Evolutionary conservation across 2,329 filamentous ascomycete species (phyloP).

Genomic region (Aspergillus sp.): DNA sequence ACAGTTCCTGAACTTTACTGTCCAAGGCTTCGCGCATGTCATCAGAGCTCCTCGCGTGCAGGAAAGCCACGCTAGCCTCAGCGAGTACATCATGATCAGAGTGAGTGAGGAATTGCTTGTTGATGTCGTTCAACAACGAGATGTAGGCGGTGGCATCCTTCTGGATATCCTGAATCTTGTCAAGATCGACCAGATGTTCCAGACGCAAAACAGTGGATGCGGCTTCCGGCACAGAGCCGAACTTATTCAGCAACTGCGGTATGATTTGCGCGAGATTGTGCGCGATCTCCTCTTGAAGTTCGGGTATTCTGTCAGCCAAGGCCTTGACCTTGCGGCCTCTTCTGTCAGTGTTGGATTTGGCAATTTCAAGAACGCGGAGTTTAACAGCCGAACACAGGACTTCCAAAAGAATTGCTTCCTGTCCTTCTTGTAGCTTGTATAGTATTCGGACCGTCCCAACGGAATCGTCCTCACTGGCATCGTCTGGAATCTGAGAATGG

Average conservation of each 20-base stretch:
- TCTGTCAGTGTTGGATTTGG: constrained; percentile 59
- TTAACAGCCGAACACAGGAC: constrained; percentile 81
- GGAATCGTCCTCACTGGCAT: constrained; percentile 55
- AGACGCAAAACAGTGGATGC: constrained; percentile 82
- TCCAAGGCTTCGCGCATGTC: constrained; percentile 85
- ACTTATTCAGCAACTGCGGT: constrained; percentile 85
- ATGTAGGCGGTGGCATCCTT: constrained; percentile 80
- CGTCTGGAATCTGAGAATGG: constrained; percentile 65
- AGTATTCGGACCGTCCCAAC: constrained; percentile 66
- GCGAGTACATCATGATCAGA: constrained; percentile 79
- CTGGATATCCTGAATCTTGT: constrained; percentile 82
- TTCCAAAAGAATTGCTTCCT: constrained; percentile 84
- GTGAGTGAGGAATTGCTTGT: constrained; percentile 91
- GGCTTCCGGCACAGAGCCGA: constrained; percentile 82
- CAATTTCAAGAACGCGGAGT: constrained; percentile 63
- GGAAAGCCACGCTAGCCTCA: constrained; percentile 76
- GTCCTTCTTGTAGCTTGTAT: constrained; percentile 69
- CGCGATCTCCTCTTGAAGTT: constrained; percentile 75
- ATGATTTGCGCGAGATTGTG: constrained; percentile 75
- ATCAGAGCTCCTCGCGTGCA: constrained; percentile 82
- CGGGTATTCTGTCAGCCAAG: constrained; percentile 60
- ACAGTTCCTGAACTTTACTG: constrained; percentile 73
- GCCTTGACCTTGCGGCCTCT: constrained; percentile 56
- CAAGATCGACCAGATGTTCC: constrained; percentile 80
- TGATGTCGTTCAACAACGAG: constrained; percentile 82